A percentile compares a stretch with the other conserved stretches of the same genome.
Conservation (phyloP, 805 yeast species). For the Candida silvicultrix region DNA sequence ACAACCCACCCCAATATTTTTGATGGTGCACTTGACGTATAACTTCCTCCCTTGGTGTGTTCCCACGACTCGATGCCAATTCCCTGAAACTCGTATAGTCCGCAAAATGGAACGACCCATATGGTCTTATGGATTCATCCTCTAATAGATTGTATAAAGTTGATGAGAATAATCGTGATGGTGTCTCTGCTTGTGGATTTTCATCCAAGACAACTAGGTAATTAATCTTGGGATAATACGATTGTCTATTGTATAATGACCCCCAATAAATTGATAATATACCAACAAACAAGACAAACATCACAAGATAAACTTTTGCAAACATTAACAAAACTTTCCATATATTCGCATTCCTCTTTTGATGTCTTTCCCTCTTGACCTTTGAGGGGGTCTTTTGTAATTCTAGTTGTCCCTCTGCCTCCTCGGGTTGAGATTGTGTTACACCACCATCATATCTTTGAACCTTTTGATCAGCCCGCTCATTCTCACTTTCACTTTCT, state of each 20-base stretch:
- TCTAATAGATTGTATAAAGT: slow-evolving; percentile 1
- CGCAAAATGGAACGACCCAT: slow-evolving; percentile 14
- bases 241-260: slow-evolving; percentile 15
- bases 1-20: slow-evolving; percentile 52
- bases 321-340: slow-evolving; percentile 3
- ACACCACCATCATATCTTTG: not conserved
- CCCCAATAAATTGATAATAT: slow-evolving; percentile 20
- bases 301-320: slow-evolving; percentile 2
- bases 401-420: not conserved
- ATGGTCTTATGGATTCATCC: slow-evolving; percentile 3
- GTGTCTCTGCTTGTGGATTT: not conserved
- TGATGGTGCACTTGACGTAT: slow-evolving; percentile 40
- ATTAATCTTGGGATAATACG: slow-evolving; percentile 8
- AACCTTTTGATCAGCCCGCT: not conserved
- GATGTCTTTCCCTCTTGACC: not conserved
- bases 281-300: slow-evolving; percentile 4
- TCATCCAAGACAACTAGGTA: slow-evolving; percentile 20
- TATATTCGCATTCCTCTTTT: not conserved
- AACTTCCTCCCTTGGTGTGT: slow-evolving; percentile 28
- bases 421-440: too few relatives aligned
- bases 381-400: not conserved
- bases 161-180: slow-evolving; percentile 9
- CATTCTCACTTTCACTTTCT: not conserved
- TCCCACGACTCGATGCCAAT: slow-evolving; percentile 5
- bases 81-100: slow-evolving; percentile 1